Evolutionary conservation across 805 yeast genomes (phyloP), one percentile per base, ranked within the genome.

Genomic region (Saccharomyces kudriavzevii): DNA sequence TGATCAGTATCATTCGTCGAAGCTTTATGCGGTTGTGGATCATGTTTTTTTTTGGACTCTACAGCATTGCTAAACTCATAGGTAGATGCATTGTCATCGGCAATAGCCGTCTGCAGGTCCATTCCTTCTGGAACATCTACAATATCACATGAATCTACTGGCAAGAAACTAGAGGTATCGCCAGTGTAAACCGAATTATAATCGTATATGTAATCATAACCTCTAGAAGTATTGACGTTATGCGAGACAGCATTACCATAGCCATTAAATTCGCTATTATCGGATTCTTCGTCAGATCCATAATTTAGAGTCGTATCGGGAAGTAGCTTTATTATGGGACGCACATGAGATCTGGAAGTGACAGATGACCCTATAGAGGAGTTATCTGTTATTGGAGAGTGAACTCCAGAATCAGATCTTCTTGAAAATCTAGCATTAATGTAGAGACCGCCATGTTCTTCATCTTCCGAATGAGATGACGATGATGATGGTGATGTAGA

Each of bases 251-350:
- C 80, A 64, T 84, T 76, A 47, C 67, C 68, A 40, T 58, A 79
- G 67, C 79, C 57, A 63, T 70, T 59, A 61, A 73, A 62, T 49
- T 68, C 69, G 53, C 73, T 59, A 40, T 63, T 71, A 43, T 68
- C 73, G 9, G 71, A 73, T 54, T 80, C 84, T 48, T 80, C 85
- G 57, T 83, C 82, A 52, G 87, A 81, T 6, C 89, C 88, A 65
- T 82, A 81, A 65, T 91, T 90, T 52, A 92, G 77, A 0, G 89
- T 83, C 0, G 98, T 90, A 1, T 97, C 84, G 2, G 98, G 97
- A 51, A 92, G 71, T 47, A 82, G 74, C 40, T 89, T 89, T 58
- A 91, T 90, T 10, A 89, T 86, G 47, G 79, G 78, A 57, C 67
- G 64, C 55, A 61, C 20, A 5, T 54, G 49, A n/a, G 40, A 31